Evolutionary conservation across 768 basidiomycete species (phyloP), one percentile per base, ranked within the genome.

Genomic region (Termitomyces sp.): DNA sequence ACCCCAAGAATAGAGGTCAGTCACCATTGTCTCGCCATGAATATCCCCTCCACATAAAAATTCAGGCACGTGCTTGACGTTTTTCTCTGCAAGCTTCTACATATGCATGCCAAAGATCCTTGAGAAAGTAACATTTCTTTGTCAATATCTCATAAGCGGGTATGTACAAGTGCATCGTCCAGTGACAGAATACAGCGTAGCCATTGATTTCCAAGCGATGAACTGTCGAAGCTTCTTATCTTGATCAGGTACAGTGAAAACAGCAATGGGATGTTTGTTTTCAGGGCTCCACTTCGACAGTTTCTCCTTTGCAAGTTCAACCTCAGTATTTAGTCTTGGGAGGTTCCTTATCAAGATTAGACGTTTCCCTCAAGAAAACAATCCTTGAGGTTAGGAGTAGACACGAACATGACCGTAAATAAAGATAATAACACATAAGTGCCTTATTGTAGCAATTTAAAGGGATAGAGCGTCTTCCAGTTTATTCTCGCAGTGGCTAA

Each of bases 41-140:
- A 75, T 47, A 54, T 76, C 73, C 24, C 66, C 68, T 0, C 70
- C 75, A 31, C 64, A 67, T 15, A 67, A 39, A 22, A 73, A 54
- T 36, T 45, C 52, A 0, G 73, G 69, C 20, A 76, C 60, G 30
- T 66, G 37, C 22, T 54, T 41, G 30, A 72, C 64, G 0, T 47
- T 31, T 16, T 16, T 15, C 1, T 48, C 27, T 24, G 57, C 31
- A 3, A 70, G 58, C 3, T 46, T 16, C 15, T 33, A n/a, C n/a
- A n/a, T 54, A 16, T 2, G 51, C 34, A 2, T 68, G 55, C 72
- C 69, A 73, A 7, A 45, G 59, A 39, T 73, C 72, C 51, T 73
- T 72, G 27, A 73, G 41, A 41, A 69, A 70, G 20, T 67, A 61
- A 1, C 57, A 49, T 34, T 54, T 50, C 13, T 56, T 24, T 3